A percentile compares a stretch with the other conserved stretches of the same genome.
phyloP scores from a whole-genome alignment of 202 grass and related monocot species.

The Zoysia matrella region DNA sequence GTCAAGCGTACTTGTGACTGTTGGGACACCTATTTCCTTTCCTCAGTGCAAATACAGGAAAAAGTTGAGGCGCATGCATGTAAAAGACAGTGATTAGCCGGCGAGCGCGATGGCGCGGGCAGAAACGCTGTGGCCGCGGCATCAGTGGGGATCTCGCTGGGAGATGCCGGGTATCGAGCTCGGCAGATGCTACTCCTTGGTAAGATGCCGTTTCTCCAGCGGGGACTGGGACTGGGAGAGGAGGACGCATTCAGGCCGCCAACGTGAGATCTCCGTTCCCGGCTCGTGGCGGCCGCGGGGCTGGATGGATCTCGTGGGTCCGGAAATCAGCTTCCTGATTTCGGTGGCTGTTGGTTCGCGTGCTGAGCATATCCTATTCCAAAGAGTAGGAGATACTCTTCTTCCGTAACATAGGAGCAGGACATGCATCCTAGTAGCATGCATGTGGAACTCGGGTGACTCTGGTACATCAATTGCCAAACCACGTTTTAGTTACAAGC shows the following conservation, averaged over 20 bases:
- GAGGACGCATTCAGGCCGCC: not conserved
- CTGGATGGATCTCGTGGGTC: conserved; percentile 2
- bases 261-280: not conserved
- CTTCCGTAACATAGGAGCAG: too few relatives aligned
- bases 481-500: too few relatives aligned
- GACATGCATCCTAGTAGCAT: too few relatives aligned
- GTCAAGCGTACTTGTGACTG: not conserved
- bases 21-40: too few relatives aligned
- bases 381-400: too few relatives aligned
- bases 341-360: not conserved
- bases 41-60: not conserved
- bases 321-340: conserved; percentile 14
- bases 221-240: not conserved
- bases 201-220: conserved; percentile 33
- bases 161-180: conserved; percentile 59
- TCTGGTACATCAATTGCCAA: too few relatives aligned
- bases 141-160: conserved; percentile 36
- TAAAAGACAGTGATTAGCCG: conserved; percentile 18
- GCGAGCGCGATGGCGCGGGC: not conserved
- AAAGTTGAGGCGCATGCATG: not conserved
- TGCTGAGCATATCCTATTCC: too few relatives aligned
- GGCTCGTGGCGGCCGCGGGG: conserved; percentile 29
- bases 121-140: conserved; percentile 14
- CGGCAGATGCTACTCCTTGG: conserved; percentile 37
- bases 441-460: too few relatives aligned